These are phyloP conservation scores for Phytopythium aichiense DNA, from an alignment of 352 stramenopile species.

Conservation along the genomic window DNA sequence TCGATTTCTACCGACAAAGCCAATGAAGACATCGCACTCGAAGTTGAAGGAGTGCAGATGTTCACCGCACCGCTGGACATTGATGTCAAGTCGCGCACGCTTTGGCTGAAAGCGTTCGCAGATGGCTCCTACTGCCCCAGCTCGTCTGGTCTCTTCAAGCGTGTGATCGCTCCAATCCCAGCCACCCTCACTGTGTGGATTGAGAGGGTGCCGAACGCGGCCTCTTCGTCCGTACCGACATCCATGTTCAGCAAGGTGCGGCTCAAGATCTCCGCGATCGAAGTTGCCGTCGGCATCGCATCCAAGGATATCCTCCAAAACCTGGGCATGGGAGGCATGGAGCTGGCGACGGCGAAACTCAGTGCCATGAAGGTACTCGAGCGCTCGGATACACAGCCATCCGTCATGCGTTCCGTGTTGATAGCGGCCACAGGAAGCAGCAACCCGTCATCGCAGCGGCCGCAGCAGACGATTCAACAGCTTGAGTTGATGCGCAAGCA, in stretches of 20 bases:
- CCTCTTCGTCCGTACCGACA: not conserved
- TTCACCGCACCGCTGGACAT: constrained; percentile 70
- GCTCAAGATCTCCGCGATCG: constrained; percentile 53
- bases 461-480: constrained; percentile 26
- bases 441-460: constrained; percentile 1
- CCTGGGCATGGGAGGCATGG: constrained; percentile 24
- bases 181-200: constrained; percentile 51
- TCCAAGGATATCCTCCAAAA: constrained; percentile 72
- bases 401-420: constrained; percentile 5
- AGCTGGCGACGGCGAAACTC: constrained; percentile 42
- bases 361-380: constrained; percentile 30
- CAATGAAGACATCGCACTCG: constrained; percentile 54
- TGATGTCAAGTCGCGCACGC: constrained; percentile 58
- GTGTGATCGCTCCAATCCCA: constrained; percentile 68
- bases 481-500: constrained; percentile 41
- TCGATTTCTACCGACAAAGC: constrained; percentile 42
- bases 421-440: constrained; percentile 5
- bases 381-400: constrained; percentile 15
- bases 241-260: constrained; percentile 34
- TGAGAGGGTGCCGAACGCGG: constrained; percentile 27
- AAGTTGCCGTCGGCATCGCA: constrained; percentile 38
- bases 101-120: constrained; percentile 55
- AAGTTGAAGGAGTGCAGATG: constrained; percentile 56
- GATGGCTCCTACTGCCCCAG: constrained; percentile 61
- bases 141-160: constrained; percentile 52